Evolutionary conservation across 208 protist genomes (phyloP), one percentile per base, ranked within the genome.

Genomic region (Porcisia hertigi): DNA sequence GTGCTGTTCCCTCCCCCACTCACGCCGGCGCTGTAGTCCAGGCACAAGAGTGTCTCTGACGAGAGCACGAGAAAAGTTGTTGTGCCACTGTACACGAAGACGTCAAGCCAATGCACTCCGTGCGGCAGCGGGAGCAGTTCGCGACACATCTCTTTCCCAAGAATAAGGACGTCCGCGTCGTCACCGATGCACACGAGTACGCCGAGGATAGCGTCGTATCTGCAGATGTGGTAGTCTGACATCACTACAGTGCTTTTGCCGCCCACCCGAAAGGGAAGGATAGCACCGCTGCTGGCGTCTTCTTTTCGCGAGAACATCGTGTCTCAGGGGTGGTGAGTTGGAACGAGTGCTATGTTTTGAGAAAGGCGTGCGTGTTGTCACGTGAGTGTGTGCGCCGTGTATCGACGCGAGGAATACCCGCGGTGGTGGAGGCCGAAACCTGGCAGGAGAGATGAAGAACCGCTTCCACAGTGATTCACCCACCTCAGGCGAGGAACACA

Each of bases 141-240:
- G 2, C 87, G 88, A 57, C 86, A 88, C 73, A 89, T 86, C 47
- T 92, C 82, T 62, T 83, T 84, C 1, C 86, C 85, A 4, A 96
- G 78, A 54, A 96, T 87, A 14, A 96, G 71, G 34, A 92, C 88
- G 49, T 89, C 76, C 1, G 80, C 86, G 75, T 94, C 91, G 65
- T 94, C 84, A 6, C 92, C 92, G 45, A 96, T 85, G 71, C 84
- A 93, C 34, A 96, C 59, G 34, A 96, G 74, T 25, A 91, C 88
- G 74, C 84, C 85, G 25, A 93, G 80, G 65, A 96, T 79, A 39
- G 92, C 83, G 70, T 96, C 92, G 73, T 92, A 91, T 57, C 76
- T 83, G 75, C 87, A 92, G 14, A 96, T 75, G 79, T 96, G 92
- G 77, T 93, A 96, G 84, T 92, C 88, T 0, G 88, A 88, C 88